Conservation (phyloP, 1,284 basidiomycete genomes). For the Bondarzewia mesenterica region DNA sequence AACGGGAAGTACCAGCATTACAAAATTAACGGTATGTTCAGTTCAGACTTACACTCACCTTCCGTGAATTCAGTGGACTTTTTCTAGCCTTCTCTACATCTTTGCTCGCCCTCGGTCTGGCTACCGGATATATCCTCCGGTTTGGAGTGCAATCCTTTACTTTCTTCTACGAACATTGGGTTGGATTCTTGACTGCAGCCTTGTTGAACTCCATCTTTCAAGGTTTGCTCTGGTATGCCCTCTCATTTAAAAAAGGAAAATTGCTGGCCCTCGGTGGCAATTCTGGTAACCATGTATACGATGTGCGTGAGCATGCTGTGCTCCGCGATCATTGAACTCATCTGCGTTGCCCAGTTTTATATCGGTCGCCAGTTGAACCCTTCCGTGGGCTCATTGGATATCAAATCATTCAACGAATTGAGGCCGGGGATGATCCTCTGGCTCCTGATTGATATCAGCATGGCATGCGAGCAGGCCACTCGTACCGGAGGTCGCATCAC, state of each 20-base stretch:
- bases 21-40: slow-evolving; percentile 84
- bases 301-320: slow-evolving; percentile 50
- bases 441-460: slow-evolving; percentile 86
- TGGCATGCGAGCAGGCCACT: slow-evolving; percentile 86
- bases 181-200: slow-evolving; percentile 83
- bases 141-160: slow-evolving; percentile 79
- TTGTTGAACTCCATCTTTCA: slow-evolving; percentile 76
- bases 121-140: slow-evolving; percentile 59
- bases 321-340: too few relatives aligned
- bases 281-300: slow-evolving; percentile 82
- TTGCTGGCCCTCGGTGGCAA: slow-evolving; percentile 92
- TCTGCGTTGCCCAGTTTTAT: too few relatives aligned
- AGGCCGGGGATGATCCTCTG: slow-evolving; percentile 95
- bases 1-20: slow-evolving; percentile 78
- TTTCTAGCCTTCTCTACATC: slow-evolving; percentile 78
- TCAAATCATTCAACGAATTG: slow-evolving; percentile 97
- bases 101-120: slow-evolving; percentile 69
- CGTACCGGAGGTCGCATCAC: slow-evolving; percentile 68
- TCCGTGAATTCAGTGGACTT: slow-evolving; percentile 1
- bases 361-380: slow-evolving; percentile 97
- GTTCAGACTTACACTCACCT: neutral
- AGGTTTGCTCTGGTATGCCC: slow-evolving; percentile 65
- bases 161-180: slow-evolving; percentile 88
- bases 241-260: slow-evolving; percentile 60
- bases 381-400: slow-evolving; percentile 79